Base-by-base conservation (phyloP, 495 filamentous ascomycete species). In the Bombardia bombarda region DNA sequence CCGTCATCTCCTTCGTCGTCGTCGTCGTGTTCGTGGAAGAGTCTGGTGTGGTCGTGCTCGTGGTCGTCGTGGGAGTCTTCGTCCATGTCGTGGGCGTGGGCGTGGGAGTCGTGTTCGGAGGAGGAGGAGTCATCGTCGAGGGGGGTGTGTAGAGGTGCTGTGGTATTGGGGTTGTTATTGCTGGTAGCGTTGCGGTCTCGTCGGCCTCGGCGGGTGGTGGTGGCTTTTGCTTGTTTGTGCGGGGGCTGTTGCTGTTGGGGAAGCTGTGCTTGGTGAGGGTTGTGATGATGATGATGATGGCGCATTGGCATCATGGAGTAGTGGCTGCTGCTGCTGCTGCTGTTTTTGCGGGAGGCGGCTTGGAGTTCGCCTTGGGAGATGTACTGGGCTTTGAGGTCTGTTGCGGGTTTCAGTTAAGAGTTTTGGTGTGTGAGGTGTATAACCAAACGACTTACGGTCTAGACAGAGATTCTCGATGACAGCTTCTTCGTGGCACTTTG, bases 321-420 rank as follows among this genome's bases (percentile, higher is more conserved):
- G 26, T 13, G 9, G 34, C 3, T 16, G 18, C 39, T 32, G 20
- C 21, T 22, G 10, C 18, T 37, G 34, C 17, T 37, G 9, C 8
- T 22, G 34, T 19, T 37, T 17, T n/a, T 37, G 9, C 9, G 21
- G 17, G 9, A 9, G 16, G 17, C 5, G 20, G 16, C 24, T 22
- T 41, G 40, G 24, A 32, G 52, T 28, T 47, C 46, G 41, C 55
- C 55, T 21, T 46, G 52, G 40, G 43, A 13, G 16, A 52, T 47
- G 38, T 58, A 58, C 2, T 50, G 48, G 3, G 40, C 49, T 50
- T 53, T 55, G 32, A 58, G 50, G 35, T 58, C 55, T 58, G 24
- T 16, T 33, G 16, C 4, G 31, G 4, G 31, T 32, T 33, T 14
- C 22, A 16, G 34, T 38, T 41, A 7, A 8, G 23, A 2, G n/a